These are phyloP conservation scores for rapeseed (Brassica napus) DNA, from an alignment of 345 rosid genomes.

Conservation along the genomic window Da-Ae NC_063452.1:61676001-61676500, in stretches of 20 bases:
- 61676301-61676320: conserved; percentile 71
- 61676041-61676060: too few species aligned
- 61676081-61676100: too few species aligned
- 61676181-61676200: not conserved
- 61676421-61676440: conserved; percentile 94
- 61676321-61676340: conserved; percentile 96
- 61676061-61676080: too few species aligned
- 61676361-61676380: conserved; percentile 88
- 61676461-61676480: conserved; percentile 95
- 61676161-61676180: too few species aligned
- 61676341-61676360: conserved; percentile 95
- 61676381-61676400: conserved; percentile 90
- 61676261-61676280: conserved; percentile 72
- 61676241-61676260: conserved; percentile 36
- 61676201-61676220: conserved; percentile 44
- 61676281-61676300: conserved; percentile 98
- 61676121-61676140: too few species aligned
- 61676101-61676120: too few species aligned
- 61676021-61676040: not conserved
- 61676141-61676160: too few species aligned
- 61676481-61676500: conserved; percentile 85
- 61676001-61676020: not conserved
- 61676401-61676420: conserved; percentile 87
- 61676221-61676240: conserved; percentile 65
- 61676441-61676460: conserved; percentile 75